Evolutionary conservation across 2,329 filamentous ascomycete species (phyloP).

Genomic region (Dryadomyces quercivorus): DNA sequence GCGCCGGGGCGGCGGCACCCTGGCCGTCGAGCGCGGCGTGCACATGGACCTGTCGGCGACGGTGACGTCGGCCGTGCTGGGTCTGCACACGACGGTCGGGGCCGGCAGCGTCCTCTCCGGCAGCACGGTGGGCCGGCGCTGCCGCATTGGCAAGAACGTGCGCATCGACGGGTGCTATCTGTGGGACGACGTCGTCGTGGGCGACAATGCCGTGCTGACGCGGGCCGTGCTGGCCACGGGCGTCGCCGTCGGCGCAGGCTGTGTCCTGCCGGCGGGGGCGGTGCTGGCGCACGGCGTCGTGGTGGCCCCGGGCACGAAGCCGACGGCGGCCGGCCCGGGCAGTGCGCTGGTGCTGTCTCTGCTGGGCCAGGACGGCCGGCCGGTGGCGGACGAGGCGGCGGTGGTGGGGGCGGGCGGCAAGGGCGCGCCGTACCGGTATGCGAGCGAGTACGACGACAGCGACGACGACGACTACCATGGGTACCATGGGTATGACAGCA

Average conservation of each 20-base stretch:
- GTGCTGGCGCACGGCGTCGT: constrained; percentile 70
- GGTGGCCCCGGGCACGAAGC: constrained; percentile 46
- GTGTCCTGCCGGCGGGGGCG: constrained; percentile 57
- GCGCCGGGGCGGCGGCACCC: constrained; percentile 24
- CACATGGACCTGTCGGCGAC: constrained; percentile 60
- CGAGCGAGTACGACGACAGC: constrained; percentile 24
- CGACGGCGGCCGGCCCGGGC: constrained; percentile 3
- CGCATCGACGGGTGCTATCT: constrained; percentile 69
- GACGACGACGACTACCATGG: constrained; percentile 32
- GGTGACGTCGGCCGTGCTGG: constrained; percentile 62
- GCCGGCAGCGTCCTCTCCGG: constrained; percentile 57
- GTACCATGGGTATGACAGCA: constrained; percentile 31
- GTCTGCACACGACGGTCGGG: constrained; percentile 63
- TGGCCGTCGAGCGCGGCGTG: constrained; percentile 71
- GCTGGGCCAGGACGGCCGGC: constrained; percentile 24
- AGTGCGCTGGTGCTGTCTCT: constrained; percentile 24
- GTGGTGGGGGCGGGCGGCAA: constrained; percentile 38
- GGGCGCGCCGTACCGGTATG: constrained; percentile 30
- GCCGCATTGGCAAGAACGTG: constrained; percentile 77
- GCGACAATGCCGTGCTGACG: constrained; percentile 58
- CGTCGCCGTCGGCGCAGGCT: constrained; percentile 58
- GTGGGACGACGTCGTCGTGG: constrained; percentile 74
- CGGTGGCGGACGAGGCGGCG: constrained; percentile 26
- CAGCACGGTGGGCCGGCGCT: constrained; percentile 73
- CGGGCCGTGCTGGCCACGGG: constrained; percentile 67